A percentile compares a stretch with the other conserved stretches of the same genome.
Evolutionary conservation across 768 basidiomycete species (phyloP).

Genomic region (Suillus subalutaceus): DNA sequence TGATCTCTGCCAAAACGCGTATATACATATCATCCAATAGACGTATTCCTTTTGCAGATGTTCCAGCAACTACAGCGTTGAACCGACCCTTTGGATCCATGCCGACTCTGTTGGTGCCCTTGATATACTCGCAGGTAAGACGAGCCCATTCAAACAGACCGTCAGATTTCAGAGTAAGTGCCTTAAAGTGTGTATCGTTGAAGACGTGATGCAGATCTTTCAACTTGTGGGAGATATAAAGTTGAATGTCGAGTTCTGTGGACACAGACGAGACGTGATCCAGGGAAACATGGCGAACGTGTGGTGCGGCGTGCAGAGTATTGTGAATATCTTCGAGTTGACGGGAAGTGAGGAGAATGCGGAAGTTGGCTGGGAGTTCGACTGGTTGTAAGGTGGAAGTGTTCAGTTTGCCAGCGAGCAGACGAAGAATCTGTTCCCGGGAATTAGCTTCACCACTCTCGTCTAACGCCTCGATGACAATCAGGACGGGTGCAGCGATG

Average conservation of each 20-base stretch:
- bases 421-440: conserved; percentile 19
- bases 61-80: background rate
- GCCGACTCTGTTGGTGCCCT: background rate
- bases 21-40: conserved; percentile 11
- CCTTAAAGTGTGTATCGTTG: background rate
- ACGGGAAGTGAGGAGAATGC: conserved; percentile 23
- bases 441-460: conserved; percentile 15
- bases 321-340: conserved; percentile 9
- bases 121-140: conserved; percentile 14
- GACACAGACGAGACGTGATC: background rate
- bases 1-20: background rate
- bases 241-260: conserved; percentile 11
- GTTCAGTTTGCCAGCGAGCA: conserved; percentile 1
- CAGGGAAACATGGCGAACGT: conserved; percentile 4
- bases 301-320: conserved; percentile 8
- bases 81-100: conserved; percentile 1
- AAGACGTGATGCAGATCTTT: background rate
- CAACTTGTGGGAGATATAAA: conserved; percentile 8
- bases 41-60: background rate
- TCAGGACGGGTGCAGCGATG: conserved; percentile 22
- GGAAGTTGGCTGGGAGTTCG: conserved; percentile 13
- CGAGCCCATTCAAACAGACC: conserved; percentile 16
- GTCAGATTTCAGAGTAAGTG: conserved; percentile 6
- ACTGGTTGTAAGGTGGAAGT: background rate
- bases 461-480: conserved; percentile 30